Conservation (phyloP, 2,329 filamentous ascomycete species). For the Phoma herbarum region DNA sequence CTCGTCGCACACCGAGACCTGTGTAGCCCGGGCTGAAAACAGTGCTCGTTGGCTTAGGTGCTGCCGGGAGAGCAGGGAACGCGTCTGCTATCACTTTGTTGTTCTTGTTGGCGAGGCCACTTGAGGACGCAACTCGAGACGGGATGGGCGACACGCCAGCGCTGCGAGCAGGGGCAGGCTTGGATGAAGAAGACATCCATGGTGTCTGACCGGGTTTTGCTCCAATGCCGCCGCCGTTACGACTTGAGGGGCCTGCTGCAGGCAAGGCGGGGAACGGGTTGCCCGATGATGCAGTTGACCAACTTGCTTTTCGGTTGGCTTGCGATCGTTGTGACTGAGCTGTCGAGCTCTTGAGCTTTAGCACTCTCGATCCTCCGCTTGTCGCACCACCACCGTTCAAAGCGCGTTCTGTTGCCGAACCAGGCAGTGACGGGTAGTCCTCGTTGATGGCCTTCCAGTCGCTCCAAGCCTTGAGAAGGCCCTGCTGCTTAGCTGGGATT, state of each 20-base stretch:
- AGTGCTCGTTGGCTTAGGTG: constrained; percentile 71
- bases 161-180: constrained; percentile 18
- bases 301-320: constrained; percentile 65
- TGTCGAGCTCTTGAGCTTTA: constrained; percentile 75
- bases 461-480: constrained; percentile 84
- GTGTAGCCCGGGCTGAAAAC: constrained; percentile 61
- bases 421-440: constrained; percentile 89
- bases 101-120: constrained; percentile 37
- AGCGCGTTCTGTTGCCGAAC: constrained; percentile 60
- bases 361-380: constrained; percentile 66
- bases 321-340: constrained; percentile 71
- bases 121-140: constrained; percentile 44
- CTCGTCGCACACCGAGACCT: constrained; percentile 55
- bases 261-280: constrained; percentile 47
- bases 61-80: constrained; percentile 84
- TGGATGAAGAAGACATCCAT: constrained; percentile 49
- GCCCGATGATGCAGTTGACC: constrained; percentile 58
- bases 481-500: constrained; percentile 75
- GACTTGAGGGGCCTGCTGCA: constrained; percentile 30
- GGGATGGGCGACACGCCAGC: constrained; percentile 48
- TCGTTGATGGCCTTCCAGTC: constrained; percentile 97
- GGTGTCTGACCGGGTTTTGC: constrained; percentile 49
- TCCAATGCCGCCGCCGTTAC: constrained; percentile 37
- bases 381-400: constrained; percentile 55
- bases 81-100: constrained; percentile 59